Evolutionary conservation across 805 yeast genomes (phyloP).

Genomic region (Metschnikowia kunwiensis): DNA sequence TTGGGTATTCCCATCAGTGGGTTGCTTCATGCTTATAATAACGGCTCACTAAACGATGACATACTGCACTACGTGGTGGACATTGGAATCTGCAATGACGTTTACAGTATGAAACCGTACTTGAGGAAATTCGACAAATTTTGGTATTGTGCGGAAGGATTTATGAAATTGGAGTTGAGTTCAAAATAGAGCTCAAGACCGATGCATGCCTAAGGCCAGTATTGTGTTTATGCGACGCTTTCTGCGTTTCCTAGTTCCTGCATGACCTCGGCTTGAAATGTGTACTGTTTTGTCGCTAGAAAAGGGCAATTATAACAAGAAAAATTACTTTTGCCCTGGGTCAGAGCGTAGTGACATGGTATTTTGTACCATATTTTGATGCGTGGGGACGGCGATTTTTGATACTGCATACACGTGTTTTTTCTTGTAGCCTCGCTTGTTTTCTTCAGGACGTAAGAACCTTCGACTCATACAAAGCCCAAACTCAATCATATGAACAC

Average conservation of each 20-base stretch:
- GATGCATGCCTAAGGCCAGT: too few species aligned
- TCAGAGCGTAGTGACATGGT: too few species aligned
- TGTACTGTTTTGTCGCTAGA: too few species aligned
- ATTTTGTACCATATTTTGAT: too few species aligned
- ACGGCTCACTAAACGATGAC: constrained; percentile 43
- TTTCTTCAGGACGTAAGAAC: neutral
- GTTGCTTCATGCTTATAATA: constrained; percentile 55
- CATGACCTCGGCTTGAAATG: too few species aligned
- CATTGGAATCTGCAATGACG: constrained; percentile 63
- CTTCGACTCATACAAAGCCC: neutral
- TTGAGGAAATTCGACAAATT: constrained; percentile 45
- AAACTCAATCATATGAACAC: constrained; percentile 10
- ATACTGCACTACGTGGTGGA: constrained; percentile 62
- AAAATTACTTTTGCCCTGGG: too few species aligned
- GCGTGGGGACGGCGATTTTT: too few species aligned
- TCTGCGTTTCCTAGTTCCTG: too few species aligned
- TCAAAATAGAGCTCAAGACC: too few species aligned
- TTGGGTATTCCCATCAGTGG: constrained; percentile 73
- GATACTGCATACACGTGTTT: constrained; percentile 3
- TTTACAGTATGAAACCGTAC: constrained; percentile 40
- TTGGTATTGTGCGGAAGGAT: constrained; percentile 40
- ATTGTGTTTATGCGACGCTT: too few species aligned
- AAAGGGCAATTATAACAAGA: too few species aligned
- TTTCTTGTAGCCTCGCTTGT: neutral
- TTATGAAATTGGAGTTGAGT: constrained; percentile 7